Evolutionary conservation across 2,329 filamentous ascomycete species (phyloP), one percentile per base, ranked within the genome.

Genomic region (Teratosphaeria gauchensis): DNA sequence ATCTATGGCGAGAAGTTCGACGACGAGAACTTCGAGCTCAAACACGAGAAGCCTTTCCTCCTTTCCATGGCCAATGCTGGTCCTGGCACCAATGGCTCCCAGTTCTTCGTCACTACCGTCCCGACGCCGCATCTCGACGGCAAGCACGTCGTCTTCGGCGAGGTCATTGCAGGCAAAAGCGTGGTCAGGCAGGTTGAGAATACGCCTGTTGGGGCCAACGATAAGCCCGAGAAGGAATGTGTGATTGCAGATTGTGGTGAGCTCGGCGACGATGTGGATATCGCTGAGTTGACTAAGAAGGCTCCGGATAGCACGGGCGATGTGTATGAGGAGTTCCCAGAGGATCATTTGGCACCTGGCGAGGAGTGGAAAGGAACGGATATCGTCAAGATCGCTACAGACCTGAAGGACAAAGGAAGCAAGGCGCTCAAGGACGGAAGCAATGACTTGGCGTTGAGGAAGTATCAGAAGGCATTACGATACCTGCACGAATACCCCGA

Each of bases 1-100:
- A 97, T 99, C 75, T 99, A 97, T 72, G 92, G 92, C 71, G 88
- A 88, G 74, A 97, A 96, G 78, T 99, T 99, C 69, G 89, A 90
- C 68, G 92, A 99, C 69, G 92, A 99, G 82, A 95, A 95, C 75
- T 97, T 99, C 71, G 83, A 89, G 57, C 78, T 87, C 71, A 92
- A 95, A 81, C 94, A 99, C 73, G 89, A 95, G 68, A 88, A 87
- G 69, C 92, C 94, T 1, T 96, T 96, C 79, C 79, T 97, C 65
- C 81, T 99, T 62, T 95, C 89, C 72, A 99, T 99, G 94, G 94
- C 94, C 69, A 99, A 99, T 73, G 92, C 94, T 64, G 94, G 94
- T 53, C 90, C 91, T 53, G 90, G 88, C 88, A 82, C 94, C 74
- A 99, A 99, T 73, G 94, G 94, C 70, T 95, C 89, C 55, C 94